A percentile compares a stretch with the other conserved stretches of the same genome.
These are phyloP conservation scores for Citrus cavaleriei DNA, from an alignment of 345 rosid species.

Conservation along the genomic window DNA sequence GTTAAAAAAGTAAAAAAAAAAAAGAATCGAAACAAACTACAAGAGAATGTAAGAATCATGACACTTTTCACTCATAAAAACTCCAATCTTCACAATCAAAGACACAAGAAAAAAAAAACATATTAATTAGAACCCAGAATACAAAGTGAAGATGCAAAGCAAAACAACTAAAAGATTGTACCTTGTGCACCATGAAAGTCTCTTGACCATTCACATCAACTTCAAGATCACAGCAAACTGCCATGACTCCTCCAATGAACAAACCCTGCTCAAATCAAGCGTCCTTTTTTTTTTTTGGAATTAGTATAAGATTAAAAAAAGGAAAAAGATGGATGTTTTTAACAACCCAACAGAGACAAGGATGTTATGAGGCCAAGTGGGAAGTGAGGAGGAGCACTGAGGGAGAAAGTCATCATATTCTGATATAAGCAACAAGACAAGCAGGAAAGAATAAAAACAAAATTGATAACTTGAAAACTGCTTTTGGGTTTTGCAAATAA, in stretches of 20 bases:
- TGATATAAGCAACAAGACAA: slow-evolving; percentile 49
- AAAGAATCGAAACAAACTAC: neutral
- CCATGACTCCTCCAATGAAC: slow-evolving; percentile 45
- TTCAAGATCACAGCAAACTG: slow-evolving; percentile 76
- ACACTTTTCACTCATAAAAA: slow-evolving; percentile 8
- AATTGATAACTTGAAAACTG: slow-evolving; percentile 24
- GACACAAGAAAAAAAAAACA: neutral
- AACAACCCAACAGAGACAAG: slow-evolving; percentile 24
- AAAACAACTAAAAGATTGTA: slow-evolving; percentile 14
- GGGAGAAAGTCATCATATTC: slow-evolving; percentile 30
- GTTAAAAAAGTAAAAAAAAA: neutral
- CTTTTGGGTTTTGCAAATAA: slow-evolving; percentile 26
- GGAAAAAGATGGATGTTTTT: neutral
- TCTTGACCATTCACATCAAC: slow-evolving; percentile 93
- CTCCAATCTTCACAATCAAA: neutral
- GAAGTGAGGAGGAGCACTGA: slow-evolving; percentile 21
- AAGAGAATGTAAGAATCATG: slow-evolving; percentile 6
- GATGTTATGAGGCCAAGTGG: slow-evolving; percentile 24
- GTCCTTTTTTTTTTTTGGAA: neutral
- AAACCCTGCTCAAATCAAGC: slow-evolving; percentile 33
- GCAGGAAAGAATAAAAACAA: slow-evolving; percentile 4
- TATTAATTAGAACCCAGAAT: neutral
- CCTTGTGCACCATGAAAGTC: slow-evolving; percentile 80
- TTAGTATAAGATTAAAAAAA: neutral
- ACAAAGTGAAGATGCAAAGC: neutral